Conservation (phyloP, 2,329 filamentous ascomycete species). For the Colletotrichum gigasporum region DNA sequence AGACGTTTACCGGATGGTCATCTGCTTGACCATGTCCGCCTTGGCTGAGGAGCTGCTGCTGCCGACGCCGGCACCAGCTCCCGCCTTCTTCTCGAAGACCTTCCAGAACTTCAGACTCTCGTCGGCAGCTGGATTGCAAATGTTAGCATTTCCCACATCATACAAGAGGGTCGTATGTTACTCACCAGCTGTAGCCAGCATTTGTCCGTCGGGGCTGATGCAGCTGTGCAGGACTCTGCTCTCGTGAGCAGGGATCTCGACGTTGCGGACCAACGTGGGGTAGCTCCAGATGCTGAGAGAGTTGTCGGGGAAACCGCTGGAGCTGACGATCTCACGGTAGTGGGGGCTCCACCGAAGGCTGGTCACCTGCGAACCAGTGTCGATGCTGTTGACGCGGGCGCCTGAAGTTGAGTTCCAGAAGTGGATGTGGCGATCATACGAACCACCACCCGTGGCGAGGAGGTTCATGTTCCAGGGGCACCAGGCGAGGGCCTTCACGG, state of each 20-base stretch:
- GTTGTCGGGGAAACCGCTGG: slow-evolving; percentile 98
- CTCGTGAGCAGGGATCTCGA: slow-evolving; percentile 98
- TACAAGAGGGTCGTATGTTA: slow-evolving; percentile 21
- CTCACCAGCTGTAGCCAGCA: slow-evolving; percentile 90
- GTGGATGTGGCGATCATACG: slow-evolving; percentile 97
- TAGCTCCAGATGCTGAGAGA: slow-evolving; percentile 99
- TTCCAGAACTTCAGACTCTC: slow-evolving; percentile 99
- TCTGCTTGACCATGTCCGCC: slow-evolving; percentile 90
- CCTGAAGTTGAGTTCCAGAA: slow-evolving; percentile 99
- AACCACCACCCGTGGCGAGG: slow-evolving; percentile 93
- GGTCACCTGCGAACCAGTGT: slow-evolving; percentile 97
- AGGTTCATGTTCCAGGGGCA: slow-evolving; percentile 99
- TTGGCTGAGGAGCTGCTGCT: slow-evolving; percentile 77
- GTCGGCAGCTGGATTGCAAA: slow-evolving; percentile 73
- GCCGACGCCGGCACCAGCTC: slow-evolving; percentile 73
- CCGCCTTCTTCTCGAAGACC: slow-evolving; percentile 98
- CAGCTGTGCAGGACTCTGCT: slow-evolving; percentile 96
- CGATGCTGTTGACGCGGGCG: slow-evolving; percentile 97
- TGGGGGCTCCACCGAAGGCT: slow-evolving; percentile 95
- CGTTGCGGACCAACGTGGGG: slow-evolving; percentile 93
- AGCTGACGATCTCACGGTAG: slow-evolving; percentile 98
- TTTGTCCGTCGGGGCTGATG: slow-evolving; percentile 96
- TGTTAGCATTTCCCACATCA: slow-evolving; percentile 39
- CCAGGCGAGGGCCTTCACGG: slow-evolving; percentile 98
- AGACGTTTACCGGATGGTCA: slow-evolving; percentile 81